phyloP scores from a whole-genome alignment of 208 protist species.

The Trypanosoma vivax region DNA sequence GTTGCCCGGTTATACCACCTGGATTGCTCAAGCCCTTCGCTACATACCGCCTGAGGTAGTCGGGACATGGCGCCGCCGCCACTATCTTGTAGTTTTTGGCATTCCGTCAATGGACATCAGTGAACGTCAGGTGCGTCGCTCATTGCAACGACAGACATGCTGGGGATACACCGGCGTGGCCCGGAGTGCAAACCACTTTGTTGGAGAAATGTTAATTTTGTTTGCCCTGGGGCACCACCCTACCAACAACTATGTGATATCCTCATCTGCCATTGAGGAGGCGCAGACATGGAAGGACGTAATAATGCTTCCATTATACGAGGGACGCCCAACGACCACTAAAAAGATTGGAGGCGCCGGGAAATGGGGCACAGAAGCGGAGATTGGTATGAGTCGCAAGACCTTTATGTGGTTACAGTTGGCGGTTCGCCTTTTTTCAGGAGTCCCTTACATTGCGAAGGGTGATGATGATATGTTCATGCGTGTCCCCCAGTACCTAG shows the following conservation, averaged over 20 bases:
- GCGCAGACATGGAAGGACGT: background rate
- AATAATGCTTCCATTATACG: slow-evolving; percentile 25
- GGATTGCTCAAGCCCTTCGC: too few relatives aligned
- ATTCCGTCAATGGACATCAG: slow-evolving; percentile 36
- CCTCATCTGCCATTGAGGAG: background rate
- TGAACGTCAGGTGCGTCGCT: slow-evolving; percentile 13
- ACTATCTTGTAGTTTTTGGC: too few relatives aligned
- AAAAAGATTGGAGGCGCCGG: slow-evolving; percentile 12
- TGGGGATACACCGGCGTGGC: slow-evolving; percentile 31
- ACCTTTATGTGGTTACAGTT: slow-evolving; percentile 32
- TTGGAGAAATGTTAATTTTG: slow-evolving; percentile 20
- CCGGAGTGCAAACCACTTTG: slow-evolving; percentile 25
- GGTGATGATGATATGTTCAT: slow-evolving; percentile 52
- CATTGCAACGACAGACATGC: slow-evolving; percentile 38
- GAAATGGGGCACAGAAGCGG: slow-evolving; percentile 25
- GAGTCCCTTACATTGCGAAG: slow-evolving; percentile 34
- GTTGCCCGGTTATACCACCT: too few relatives aligned
- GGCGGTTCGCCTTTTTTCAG: slow-evolving; percentile 27
- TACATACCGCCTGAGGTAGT: too few relatives aligned
- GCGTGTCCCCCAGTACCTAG: slow-evolving; percentile 45
- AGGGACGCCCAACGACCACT: slow-evolving; percentile 17
- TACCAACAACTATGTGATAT: slow-evolving; percentile 14
- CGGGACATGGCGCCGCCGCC: too few relatives aligned
- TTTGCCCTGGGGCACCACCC: slow-evolving; percentile 15
- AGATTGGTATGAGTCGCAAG: slow-evolving; percentile 40